Evolutionary conservation across 305 asterid species (phyloP).

Genomic region (Ilex paraguariensis): DNA sequence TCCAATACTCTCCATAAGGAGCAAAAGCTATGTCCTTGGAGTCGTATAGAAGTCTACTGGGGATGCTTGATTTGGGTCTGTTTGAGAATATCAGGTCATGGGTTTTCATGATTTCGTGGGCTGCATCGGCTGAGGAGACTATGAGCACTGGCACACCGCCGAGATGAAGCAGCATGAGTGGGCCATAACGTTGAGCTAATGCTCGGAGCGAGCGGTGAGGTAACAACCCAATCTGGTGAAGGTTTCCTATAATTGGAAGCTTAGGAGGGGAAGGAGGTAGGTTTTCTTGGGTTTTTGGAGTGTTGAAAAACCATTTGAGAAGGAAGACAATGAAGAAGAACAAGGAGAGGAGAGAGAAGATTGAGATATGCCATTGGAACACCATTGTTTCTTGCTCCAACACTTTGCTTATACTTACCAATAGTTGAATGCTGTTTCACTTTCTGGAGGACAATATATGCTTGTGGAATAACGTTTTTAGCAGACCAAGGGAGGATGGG

Average conservation of each 20-base stretch:
- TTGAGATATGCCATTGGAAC: slow-evolving; percentile 5
- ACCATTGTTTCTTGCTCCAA: not conserved
- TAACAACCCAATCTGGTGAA: slow-evolving; percentile 39
- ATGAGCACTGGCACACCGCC: slow-evolving; percentile 29
- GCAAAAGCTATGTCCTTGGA: slow-evolving; percentile 28
- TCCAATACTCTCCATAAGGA: slow-evolving; percentile 54
- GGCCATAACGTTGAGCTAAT: slow-evolving; percentile 36
- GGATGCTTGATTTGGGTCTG: slow-evolving; percentile 31
- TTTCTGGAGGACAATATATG: too few relatives aligned
- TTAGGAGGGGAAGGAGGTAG: slow-evolving; percentile 39
- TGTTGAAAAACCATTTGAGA: slow-evolving; percentile 9
- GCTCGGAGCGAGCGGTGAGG: slow-evolving; percentile 45
- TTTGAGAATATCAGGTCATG: slow-evolving; percentile 38
- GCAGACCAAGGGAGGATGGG: too few relatives aligned
- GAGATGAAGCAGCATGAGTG: slow-evolving; percentile 42
- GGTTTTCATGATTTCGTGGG: slow-evolving; percentile 47
- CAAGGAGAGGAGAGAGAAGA: slow-evolving; percentile 5
- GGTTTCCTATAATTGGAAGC: slow-evolving; percentile 50
- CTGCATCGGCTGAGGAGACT: slow-evolving; percentile 48
- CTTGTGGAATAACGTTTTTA: too few relatives aligned
- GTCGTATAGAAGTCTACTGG: slow-evolving; percentile 27
- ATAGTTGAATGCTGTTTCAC: too few relatives aligned
- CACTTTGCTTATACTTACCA: too few relatives aligned
- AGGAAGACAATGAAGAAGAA: slow-evolving; percentile 10
- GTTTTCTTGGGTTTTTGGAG: slow-evolving; percentile 5